Base-by-base conservation (phyloP, 352 stramenopile species). In the Aphanomyces astaci region DNA sequence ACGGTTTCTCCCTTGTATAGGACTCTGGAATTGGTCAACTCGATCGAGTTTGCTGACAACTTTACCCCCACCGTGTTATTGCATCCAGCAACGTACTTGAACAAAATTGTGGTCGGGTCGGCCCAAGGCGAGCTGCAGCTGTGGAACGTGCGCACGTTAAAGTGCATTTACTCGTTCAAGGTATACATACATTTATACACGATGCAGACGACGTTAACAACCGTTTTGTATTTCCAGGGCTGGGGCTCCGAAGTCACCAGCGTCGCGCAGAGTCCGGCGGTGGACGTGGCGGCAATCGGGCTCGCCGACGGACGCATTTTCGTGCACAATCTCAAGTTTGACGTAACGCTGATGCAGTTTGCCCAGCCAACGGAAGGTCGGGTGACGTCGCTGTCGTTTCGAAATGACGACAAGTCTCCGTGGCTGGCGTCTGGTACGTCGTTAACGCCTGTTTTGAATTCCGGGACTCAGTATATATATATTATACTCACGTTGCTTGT, bases 21-120 rank as follows among this genome's bases (percentile, higher is more conserved):
- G 82, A 5, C 82, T 89, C 74, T 43, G 36, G 75, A 87, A 49
- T 53, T 78, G 49, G 45, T 93, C 24, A 75, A 89, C 45, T 76
- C 77, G 19, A 45, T 91, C 54, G 72, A 45, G 19, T 93, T 95
- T 48, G 71, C 78, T 1, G 30, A 48, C 4, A 54, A 66, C 0
- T 94, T 94, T 62, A 89, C 80, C 27, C 86, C 86, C 27, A 86
- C 82, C 5, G 77, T 81, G 24, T 83, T 97, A 65, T 65, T 96
- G 70, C 93, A 98, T 73, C 93, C 93, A 24, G 75, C 83, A 48
- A 98, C 92, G 48, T 98, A 98, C 76, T 65, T 98, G 11, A 98
- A 98, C 85, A 98, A 98, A 78, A 79, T 97, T 45, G 68, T 98
- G 19, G 71, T 98, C 13, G 91, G 88, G 46, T 94, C 84, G 43